Evolutionary conservation across 2,329 filamentous ascomycete species (phyloP), one percentile per base, ranked within the genome.

Genomic region (Colletotrichum sp.): DNA sequence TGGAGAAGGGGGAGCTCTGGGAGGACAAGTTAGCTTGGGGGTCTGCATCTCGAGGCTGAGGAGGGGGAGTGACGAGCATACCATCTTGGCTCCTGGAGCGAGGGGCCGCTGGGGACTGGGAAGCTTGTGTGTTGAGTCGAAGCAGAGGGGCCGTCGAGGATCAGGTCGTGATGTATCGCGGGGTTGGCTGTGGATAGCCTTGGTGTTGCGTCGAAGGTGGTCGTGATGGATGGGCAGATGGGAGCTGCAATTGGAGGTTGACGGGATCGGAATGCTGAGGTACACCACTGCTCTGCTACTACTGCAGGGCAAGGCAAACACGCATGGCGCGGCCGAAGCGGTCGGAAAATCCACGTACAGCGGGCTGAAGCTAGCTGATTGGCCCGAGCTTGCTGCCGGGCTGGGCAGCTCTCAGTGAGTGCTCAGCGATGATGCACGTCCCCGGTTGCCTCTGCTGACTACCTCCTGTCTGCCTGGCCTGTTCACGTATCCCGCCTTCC

Each of bases 1-100:
- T 98, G 86, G 95, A 94, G 92, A 98, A 98, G 80, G 96, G 96
- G 80, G 94, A 97, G 84, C 93, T 93, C 96, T 98, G 84, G 76
- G 78, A 44, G 28, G 39, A 57, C 19, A 75, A 52, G 79, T 86
- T 83, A 86, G 84, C 82, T 81, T 68, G 68, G 80, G 72, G n/a
- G 25, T 44, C 83, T 83, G 77, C 60, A 75, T 9, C 60, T 67
- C 57, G 68, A 77, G 73, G 73, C 44, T 73, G 73, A 71, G 63
- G 65, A 64, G 65, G 32, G 67, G 68, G 66, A 30, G 66, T 67
- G 60, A 72, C 48, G 61, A 65, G 74, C 72, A 52, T 77, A 78
- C 77, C 78, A 79, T 79, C 70, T 72, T 74, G 80, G 79, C 79
- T 81, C 69, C 66, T 74, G 68, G 44, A 78, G 61, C 67, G 71